These are phyloP conservation scores for Apiospora koreana DNA, from an alignment of 2,329 filamentous ascomycete genomes.

Conservation along the genomic window DNA sequence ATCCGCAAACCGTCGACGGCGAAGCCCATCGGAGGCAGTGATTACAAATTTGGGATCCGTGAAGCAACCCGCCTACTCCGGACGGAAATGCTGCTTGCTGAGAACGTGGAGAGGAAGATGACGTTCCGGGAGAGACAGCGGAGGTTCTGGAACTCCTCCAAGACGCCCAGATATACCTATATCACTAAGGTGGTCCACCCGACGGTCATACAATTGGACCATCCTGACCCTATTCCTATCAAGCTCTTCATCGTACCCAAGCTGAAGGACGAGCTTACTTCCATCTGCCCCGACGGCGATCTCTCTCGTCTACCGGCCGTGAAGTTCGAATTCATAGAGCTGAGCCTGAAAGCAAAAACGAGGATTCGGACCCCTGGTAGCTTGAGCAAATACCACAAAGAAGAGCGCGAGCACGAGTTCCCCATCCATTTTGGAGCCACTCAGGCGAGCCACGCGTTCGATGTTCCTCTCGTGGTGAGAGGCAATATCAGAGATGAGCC, in stretches of 20 bases:
- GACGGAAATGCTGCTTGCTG: conserved; percentile 10
- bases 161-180: conserved; percentile 13
- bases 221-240: conserved; percentile 13
- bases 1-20: conserved; percentile 8
- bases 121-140: conserved; percentile 14
- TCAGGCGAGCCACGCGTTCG: background rate
- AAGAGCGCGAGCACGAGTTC: conserved; percentile 9
- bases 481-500: conserved; percentile 7
- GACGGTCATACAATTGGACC: conserved; percentile 12
- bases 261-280: background rate
- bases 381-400: background rate
- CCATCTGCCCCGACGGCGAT: conserved; percentile 12
- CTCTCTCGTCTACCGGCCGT: conserved; percentile 10
- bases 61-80: background rate
- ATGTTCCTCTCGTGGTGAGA: conserved; percentile 7
- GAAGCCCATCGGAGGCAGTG: conserved; percentile 7
- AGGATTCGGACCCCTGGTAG: conserved; percentile 3
- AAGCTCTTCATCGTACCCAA: conserved; percentile 12
- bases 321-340: conserved; percentile 3
- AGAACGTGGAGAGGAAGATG: conserved; percentile 6
- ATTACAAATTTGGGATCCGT: background rate
- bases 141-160: conserved; percentile 14
- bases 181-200: conserved; percentile 10
- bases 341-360: conserved; percentile 3
- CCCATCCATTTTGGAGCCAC: background rate